A percentile compares a stretch with the other conserved stretches of the same genome.
These are phyloP conservation scores for Crotalaria pallida DNA, from an alignment of 306 rosid species.

Conservation along the genomic window DNA sequence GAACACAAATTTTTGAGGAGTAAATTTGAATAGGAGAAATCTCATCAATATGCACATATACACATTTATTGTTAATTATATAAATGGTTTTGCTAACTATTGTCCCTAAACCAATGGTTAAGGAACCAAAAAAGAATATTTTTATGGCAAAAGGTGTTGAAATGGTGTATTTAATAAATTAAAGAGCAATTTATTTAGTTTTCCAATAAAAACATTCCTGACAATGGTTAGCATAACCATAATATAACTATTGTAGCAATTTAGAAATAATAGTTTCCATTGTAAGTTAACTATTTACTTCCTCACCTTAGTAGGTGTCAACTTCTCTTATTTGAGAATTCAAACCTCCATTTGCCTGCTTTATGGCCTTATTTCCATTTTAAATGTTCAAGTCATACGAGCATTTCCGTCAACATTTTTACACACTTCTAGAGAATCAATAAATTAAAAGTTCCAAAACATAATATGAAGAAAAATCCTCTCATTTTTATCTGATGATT, in stretches of 20 bases:
- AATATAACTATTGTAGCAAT: neutral
- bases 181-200: too few species aligned
- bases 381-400: neutral
- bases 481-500: neutral
- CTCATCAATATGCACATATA: neutral
- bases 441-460: neutral
- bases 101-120: too few species aligned
- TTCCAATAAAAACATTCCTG: too few species aligned
- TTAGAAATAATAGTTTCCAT: neutral
- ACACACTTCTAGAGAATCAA: neutral
- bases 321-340: neutral
- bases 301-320: neutral
- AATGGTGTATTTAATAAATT: too few species aligned
- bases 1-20: neutral
- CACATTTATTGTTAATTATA: neutral
- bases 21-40: conserved; percentile 11
- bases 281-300: neutral
- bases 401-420: neutral
- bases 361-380: neutral
- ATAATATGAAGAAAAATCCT: neutral
- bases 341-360: neutral
- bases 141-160: too few species aligned
- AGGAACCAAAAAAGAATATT: too few species aligned
- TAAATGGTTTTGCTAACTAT: too few species aligned
- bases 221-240: too few species aligned